Evolutionary conservation across 495 filamentous ascomycete species (phyloP), one percentile per base, ranked within the genome.

Genomic region (Penicillium antarcticum): DNA sequence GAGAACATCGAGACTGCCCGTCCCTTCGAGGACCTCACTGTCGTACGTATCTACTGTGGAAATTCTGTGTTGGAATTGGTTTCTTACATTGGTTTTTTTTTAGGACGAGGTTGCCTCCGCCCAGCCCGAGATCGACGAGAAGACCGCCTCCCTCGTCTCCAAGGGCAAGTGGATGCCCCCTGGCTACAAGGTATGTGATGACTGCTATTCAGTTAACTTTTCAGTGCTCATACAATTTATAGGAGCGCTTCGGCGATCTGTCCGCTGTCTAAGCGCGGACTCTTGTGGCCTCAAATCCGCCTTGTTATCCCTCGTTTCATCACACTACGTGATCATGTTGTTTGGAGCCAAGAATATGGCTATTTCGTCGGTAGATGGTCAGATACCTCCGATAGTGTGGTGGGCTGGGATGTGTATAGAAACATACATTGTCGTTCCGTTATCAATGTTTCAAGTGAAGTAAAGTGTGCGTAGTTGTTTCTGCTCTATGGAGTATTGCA

Each of bases 201-300:
- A n/a, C 13, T n/a, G 14, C 23, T 36, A 13, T 14, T 16, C 14
- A 21, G n/a, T 8, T 10, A 8, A 14, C 11, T 18, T 13, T 4
- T 24, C 24, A 14, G 29, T 43, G 19, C 45, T 56, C 13, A 48
- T 42, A n/a, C 26, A 3, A 3, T 34, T 32, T 61, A 42, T 60
- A 96, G 92, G 92, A 97, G 85, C 95, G 89, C 84, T 97, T 97
- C 80, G 92, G 92, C 79, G 90, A 97, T 69, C 84, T 97, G 57
- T 91, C 91, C 51, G 71, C 95, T 49, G 77, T 97, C 60, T 97
- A 95, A 82, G 80, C 59, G 59, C 60, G 58, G 52, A 57, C 40
- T 48, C 53, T 53, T 56, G 60, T 54, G 57, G 51, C 43, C 48
- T 59, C 26, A 51, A 48, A 54, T 45, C 53, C 56, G 57, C 56